Percentiles rank a stretch among this genome's conserved stretches.
phyloP scores from a whole-genome alignment of 140 eudicot species.

The Flaveria floridana region DNA sequence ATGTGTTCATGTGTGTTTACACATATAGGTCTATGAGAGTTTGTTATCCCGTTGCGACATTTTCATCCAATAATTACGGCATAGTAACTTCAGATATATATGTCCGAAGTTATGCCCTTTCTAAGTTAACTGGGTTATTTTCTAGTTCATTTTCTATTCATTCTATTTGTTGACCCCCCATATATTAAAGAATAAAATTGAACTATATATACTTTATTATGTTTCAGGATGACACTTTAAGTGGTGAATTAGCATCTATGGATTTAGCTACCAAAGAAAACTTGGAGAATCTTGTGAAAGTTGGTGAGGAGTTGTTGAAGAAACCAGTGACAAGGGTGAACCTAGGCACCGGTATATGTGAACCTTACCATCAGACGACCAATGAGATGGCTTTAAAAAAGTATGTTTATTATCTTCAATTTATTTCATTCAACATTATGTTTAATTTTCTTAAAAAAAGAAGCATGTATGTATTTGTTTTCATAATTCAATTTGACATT shows the following conservation, averaged over 20 bases:
- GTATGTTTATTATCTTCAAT: not conserved
- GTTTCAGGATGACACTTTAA: constrained; percentile 41
- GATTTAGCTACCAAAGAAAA: constrained; percentile 35
- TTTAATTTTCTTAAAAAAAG: not conserved
- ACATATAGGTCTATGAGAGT: too few species aligned
- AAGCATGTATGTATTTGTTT: not conserved
- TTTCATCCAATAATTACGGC: too few species aligned
- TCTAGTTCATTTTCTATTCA: not conserved
- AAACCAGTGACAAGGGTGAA: constrained; percentile 27
- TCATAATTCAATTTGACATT: not conserved
- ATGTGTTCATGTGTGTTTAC: too few species aligned
- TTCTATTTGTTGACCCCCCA: too few species aligned
- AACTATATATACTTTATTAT: not conserved
- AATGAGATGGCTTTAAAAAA: constrained; percentile 39
- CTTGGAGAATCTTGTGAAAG: constrained; percentile 40
- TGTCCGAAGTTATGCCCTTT: too few species aligned
- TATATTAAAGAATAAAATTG: too few species aligned
- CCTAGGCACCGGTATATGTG: constrained; percentile 29
- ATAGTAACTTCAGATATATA: too few species aligned
- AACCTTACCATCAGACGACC: constrained; percentile 31
- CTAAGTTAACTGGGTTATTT: too few species aligned
- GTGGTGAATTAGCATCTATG: constrained; percentile 30
- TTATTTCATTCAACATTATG: not conserved
- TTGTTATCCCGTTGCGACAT: too few species aligned
- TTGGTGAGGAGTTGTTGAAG: constrained; percentile 32